These are phyloP conservation scores for Calonectria naviculata DNA, from an alignment of 2,329 filamentous ascomycete species.

Conservation along the genomic window DNA sequence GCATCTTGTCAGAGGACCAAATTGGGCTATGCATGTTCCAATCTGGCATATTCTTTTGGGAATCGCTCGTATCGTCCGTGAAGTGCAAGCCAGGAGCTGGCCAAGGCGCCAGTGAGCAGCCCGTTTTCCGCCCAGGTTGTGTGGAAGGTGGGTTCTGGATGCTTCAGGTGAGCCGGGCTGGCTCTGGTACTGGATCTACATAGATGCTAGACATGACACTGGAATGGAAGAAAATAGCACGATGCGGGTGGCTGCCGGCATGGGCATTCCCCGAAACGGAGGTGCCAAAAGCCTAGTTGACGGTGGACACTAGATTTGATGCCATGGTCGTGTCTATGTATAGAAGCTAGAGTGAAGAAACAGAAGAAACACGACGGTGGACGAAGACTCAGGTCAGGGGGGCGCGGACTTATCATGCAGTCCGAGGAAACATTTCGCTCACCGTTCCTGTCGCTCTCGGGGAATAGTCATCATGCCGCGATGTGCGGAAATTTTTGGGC, in stretches of 20 bases:
- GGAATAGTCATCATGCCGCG: constrained; percentile 19
- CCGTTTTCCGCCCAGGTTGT: constrained; percentile 1
- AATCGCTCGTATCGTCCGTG: constrained; percentile 25
- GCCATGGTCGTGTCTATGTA: constrained; percentile 34
- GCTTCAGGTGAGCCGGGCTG: constrained; percentile 38
- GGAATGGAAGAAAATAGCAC: background rate
- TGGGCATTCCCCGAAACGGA: background rate
- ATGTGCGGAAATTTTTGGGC: constrained; percentile 8
- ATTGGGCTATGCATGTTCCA: constrained; percentile 31
- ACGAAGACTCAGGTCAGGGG: background rate
- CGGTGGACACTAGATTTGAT: background rate
- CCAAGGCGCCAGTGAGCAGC: constrained; percentile 22
- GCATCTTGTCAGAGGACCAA: constrained; percentile 24
- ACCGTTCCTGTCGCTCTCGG: constrained; percentile 7
- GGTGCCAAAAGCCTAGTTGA: constrained; percentile 11
- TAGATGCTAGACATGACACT: background rate
- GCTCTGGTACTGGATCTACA: background rate
- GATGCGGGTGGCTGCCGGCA: constrained; percentile 6
- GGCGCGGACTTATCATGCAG: background rate
- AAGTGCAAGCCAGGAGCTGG: constrained; percentile 20
- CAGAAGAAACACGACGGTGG: constrained; percentile 11
- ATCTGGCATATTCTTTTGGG: constrained; percentile 33
- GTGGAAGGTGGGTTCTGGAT: constrained; percentile 24
- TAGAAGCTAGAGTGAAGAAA: constrained; percentile 27
- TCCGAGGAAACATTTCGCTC: constrained; percentile 12